Evolutionary conservation across 768 basidiomycete species (phyloP), one percentile per base, ranked within the genome.

Genomic region (Mycena filopes): DNA sequence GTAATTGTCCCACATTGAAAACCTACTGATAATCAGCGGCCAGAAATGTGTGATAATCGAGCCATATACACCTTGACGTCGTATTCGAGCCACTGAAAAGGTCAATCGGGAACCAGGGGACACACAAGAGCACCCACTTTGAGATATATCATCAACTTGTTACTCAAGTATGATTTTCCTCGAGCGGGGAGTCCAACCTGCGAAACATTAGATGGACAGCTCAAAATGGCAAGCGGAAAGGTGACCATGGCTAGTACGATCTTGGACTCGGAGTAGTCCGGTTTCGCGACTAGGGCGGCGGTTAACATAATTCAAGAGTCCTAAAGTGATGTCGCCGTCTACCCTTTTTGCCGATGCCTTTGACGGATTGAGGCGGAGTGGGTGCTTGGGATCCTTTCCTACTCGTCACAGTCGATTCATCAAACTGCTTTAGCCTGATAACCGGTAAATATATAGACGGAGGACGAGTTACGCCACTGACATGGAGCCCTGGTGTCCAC

Each of bases 211-310:
- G 31, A 49, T 33, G 47, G 20, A 57, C 40, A 59, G 23, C 31
- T 45, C 26, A 18, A 38, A 36, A 36, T 15, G 36, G 15, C 15
- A 5, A 15, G 10, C 36, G 29, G 31, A 49, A 55, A 36, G 62
- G 79, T 51, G 55, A 95, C 97, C 94, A 98, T 98, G 3, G 97
- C 97, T 13, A 99, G 87, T 9, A 99, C 95, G 69, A 99, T 98
- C 86, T 99, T 99, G 40, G 95, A 94, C 74, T 98, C 96, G 4
- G 96, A 98, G 72, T 99, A 99, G 74, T 99, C 98, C 7, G 98
- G 98, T 77, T 97, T 98, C 57, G 93, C 92, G 49, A 97, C 94
- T 96, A 69, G 47, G 48, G 41, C 49, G 15, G 43, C 57, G 43
- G 60, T 56, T 40, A 68, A n/a, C 31, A 42, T 16, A 55, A 60